A percentile compares a stretch with the other conserved stretches of the same genome.
These are phyloP conservation scores for Penicillium concentricum DNA, from an alignment of 2,329 filamentous ascomycete genomes.

Conservation along the genomic window DNA sequence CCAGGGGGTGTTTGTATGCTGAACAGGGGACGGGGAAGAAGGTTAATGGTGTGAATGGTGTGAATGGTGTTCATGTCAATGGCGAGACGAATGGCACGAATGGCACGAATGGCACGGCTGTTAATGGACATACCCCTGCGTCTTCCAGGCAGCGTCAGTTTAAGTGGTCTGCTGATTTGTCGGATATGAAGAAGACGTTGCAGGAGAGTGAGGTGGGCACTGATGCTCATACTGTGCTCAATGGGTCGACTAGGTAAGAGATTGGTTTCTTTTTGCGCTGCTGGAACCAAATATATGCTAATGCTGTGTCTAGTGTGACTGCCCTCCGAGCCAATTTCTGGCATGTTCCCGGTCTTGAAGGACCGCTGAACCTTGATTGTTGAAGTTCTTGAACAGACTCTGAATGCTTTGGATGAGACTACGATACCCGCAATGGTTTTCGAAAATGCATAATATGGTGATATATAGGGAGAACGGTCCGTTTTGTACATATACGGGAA, in stretches of 20 bases:
- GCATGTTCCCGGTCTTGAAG: conserved; percentile 64
- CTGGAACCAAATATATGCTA: background rate
- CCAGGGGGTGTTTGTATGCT: conserved; percentile 72
- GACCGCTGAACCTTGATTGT: conserved; percentile 66
- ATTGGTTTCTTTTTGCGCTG: background rate
- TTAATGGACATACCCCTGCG: conserved; percentile 2
- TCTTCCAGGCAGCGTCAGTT: conserved; percentile 76
- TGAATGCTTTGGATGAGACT: conserved; percentile 48
- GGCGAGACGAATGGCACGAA: conserved; percentile 10
- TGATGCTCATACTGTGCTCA: conserved; percentile 85
- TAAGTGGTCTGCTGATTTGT: conserved; percentile 82
- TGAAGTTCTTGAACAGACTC: conserved; percentile 3
- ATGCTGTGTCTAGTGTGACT: conserved; percentile 65
- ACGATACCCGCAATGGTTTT: conserved; percentile 30
- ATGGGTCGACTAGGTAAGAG: conserved; percentile 73
- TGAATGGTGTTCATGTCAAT: conserved; percentile 11
- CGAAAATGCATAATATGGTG: conserved; percentile 5
- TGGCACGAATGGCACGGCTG: background rate
- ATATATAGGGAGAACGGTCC: background rate
- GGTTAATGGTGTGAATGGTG: conserved; percentile 40
- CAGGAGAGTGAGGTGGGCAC: conserved; percentile 73
- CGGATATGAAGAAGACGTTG: conserved; percentile 80
- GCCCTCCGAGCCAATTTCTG: conserved; percentile 87
- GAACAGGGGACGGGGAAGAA: conserved; percentile 58
- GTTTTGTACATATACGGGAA: conserved; percentile 5